A percentile compares a stretch with the other conserved stretches of the same genome.
These are phyloP conservation scores for Candida sanyiensis DNA, from an alignment of 805 yeast species.

Conservation along the genomic window DNA sequence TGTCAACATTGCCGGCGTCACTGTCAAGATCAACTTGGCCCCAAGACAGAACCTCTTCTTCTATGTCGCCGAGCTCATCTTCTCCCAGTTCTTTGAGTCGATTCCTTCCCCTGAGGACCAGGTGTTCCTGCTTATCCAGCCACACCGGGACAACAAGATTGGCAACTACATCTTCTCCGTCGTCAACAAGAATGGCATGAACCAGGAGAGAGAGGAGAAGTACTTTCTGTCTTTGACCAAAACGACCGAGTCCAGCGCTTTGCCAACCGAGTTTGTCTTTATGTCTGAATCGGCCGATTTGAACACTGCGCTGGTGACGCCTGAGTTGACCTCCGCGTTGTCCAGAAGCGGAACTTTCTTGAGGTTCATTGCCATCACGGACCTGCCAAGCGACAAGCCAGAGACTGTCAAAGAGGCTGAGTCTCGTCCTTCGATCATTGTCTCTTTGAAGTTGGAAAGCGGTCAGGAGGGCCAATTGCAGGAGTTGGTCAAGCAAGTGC, in stretches of 20 bases:
- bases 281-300: constrained; percentile 88
- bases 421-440: constrained; percentile 43
- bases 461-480: constrained; percentile 43
- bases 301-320: constrained; percentile 55
- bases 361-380: constrained; percentile 74
- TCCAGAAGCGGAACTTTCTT: constrained; percentile 41
- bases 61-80: constrained; percentile 54
- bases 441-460: constrained; percentile 44
- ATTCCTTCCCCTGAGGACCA: constrained; percentile 52
- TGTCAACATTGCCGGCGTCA: constrained; percentile 59
- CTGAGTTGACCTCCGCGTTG: constrained; percentile 42
- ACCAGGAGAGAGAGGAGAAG: constrained; percentile 63
- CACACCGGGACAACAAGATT: constrained; percentile 34
- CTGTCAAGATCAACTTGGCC: constrained; percentile 55
- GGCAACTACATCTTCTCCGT: constrained; percentile 70
- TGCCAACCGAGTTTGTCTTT: constrained; percentile 73
- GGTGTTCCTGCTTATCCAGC: constrained; percentile 55
- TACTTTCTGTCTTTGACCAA: constrained; percentile 82
- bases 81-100: constrained; percentile 53
- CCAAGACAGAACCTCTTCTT: constrained; percentile 78
- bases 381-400: constrained; percentile 75
- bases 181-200: constrained; percentile 82
- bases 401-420: constrained; percentile 46
- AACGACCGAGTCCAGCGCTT: constrained; percentile 62
- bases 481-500: constrained; percentile 47